Evolutionary conservation across 2,329 filamentous ascomycete genomes (phyloP).

Genomic region (Fusarium brevicatenulatum): DNA sequence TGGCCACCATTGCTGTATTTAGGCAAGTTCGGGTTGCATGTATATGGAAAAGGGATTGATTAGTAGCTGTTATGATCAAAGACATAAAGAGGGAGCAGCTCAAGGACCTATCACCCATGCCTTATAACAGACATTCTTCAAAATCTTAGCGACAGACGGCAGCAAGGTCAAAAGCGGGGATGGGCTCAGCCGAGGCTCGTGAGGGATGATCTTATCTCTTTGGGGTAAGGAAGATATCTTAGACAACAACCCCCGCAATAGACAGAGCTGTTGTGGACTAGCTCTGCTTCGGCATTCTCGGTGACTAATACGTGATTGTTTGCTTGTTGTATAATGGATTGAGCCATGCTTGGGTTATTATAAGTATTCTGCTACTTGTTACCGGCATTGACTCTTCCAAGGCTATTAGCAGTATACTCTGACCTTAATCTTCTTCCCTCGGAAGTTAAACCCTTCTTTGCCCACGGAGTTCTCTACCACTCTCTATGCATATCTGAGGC

Average conservation of each 20-base stretch:
- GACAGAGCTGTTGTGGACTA: no score
- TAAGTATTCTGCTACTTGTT: background rate
- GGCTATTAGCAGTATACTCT: background rate
- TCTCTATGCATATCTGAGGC: background rate
- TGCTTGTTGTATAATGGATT: background rate
- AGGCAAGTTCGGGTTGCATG: no score
- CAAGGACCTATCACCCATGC: no score
- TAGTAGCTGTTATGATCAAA: no score
- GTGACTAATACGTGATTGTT: background rate
- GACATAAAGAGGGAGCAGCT: no score
- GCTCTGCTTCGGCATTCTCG: background rate
- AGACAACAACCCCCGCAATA: background rate
- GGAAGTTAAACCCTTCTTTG: background rate
- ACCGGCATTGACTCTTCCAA: background rate
- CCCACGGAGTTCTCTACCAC: background rate
- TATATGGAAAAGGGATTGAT: no score
- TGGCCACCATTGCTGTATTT: no score
- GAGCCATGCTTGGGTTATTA: background rate
- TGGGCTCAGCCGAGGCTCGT: background rate
- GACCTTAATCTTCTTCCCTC: background rate
- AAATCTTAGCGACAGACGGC: no score
- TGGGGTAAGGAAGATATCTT: background rate
- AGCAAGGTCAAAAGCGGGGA: no score
- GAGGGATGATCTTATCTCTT: background rate
- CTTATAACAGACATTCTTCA: no score